Base-by-base conservation (phyloP, 176 grass and related monocot genomes). In the Aegilops umbellulata region DNA sequence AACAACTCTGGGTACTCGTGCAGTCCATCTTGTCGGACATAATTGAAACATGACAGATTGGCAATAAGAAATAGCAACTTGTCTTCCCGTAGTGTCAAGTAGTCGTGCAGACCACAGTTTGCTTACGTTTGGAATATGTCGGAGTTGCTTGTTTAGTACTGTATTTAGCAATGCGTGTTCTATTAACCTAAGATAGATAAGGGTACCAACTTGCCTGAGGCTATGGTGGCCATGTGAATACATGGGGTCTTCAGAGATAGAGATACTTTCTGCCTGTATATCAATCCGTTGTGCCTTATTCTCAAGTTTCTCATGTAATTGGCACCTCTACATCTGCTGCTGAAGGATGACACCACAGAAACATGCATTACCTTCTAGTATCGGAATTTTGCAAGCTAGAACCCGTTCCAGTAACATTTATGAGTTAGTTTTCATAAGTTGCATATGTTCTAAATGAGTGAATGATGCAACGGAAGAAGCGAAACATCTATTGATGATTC, bases 1-100 rank as follows among this genome's bases (percentile, higher is more conserved):
- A 89, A 24, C 5, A 29, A 71, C n/a, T 77, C 71, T 17, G 73
- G n/a, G 27, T 58, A 81, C 39, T 11, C 69, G 17, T 81, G 85
- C 67, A 74, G 49, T 24, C 15, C 10, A 20, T 87, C 35, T 76
- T 60, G 60, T 31, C 17, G 3, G 14, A 71, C 75, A 64, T 76
- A 65, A 85, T 66, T 65, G 68, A 38, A 49, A 20, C 78, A 75
- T 78, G 51, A 86, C n/a, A 55, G 9, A 49, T 26, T 46, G 60
- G 12, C 13, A 81, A 62, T 74, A 12, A 24, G 1, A 74, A 46
- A 13, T 76, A 38, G 60, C 16, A 51, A 55, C 4, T 26, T 82
- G 29, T 82, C 42, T 51, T 82, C 65, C 20, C 69, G 49, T 82
- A 30, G 20, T 57, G 30, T 82, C 36, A 47, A 20, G 36, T 65